Evolutionary conservation across 352 stramenopile species (phyloP), one percentile per base, ranked within the genome.

Genomic region (Thraustochytrium sp.): DNA sequence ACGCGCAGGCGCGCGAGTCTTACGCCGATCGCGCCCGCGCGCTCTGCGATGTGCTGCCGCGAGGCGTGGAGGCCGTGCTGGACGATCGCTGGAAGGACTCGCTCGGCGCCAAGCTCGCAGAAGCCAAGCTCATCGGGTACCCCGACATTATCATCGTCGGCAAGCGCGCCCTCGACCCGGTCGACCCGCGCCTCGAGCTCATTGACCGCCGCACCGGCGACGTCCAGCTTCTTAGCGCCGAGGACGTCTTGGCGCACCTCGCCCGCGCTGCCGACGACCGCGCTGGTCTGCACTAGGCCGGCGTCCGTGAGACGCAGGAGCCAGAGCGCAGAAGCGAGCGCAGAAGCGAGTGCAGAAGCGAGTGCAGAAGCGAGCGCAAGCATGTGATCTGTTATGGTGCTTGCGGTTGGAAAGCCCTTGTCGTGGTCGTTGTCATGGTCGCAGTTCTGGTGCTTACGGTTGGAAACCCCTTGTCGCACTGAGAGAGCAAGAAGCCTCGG

Each of bases 101-200:
- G 42, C 89, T 91, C 0, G 92, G 92, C 11, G 91, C 88, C 0
- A 94, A 94, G 82, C 85, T 95, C 36, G 90, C 90, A 26, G 92
- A 96, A 73, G 92, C 91, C 1, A 91, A 96, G 86, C 90, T 96
- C 44, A 86, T 94, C 11, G 92, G 92, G 0, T 94, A 92, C 68
- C 92, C 92, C n/a, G 94, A 90, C 85, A 90, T 91, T 42, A 87
- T 95, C 16, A 90, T 95, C 3, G 88, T 96, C 23, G 92, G 92
- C 82, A 94, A 93, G 82, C 18, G 34, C 29, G 61, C 59, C 8
- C 34, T 72, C 13, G 59, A 40, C 37, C n/a, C 18, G 54, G n/a
- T 11, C 3, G 36, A 18, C 34, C 3, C 26, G n/a, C 34, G 34
- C 13, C 63, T 80, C 3, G 68, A 80, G 26, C 48, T 80, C 23